phyloP scores from a whole-genome alignment of 2,329 filamentous ascomycete species.

The Cephalotrichum gorgonifer region DNA sequence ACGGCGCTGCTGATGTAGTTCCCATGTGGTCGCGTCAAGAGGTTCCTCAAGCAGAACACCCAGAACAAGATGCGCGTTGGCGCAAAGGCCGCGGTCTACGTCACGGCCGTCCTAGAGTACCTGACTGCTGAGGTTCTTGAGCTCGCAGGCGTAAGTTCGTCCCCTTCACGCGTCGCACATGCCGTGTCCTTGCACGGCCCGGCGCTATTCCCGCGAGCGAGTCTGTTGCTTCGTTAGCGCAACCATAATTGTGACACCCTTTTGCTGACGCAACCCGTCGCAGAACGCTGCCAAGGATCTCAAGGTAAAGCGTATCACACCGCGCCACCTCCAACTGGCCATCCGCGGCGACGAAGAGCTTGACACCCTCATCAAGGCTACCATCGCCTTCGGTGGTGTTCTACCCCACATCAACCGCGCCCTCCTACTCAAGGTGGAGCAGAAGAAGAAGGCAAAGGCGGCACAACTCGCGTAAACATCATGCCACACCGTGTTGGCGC shows the following conservation, averaged over 20 bases:
- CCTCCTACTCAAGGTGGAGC: slow-evolving; percentile 87
- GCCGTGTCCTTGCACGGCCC: not conserved
- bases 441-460: slow-evolving; percentile 78
- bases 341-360: slow-evolving; percentile 98
- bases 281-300: slow-evolving; percentile 97
- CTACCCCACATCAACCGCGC: slow-evolving; percentile 98
- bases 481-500: not conserved
- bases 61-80: slow-evolving; percentile 99
- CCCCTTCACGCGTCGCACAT: not conserved
- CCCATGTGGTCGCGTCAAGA: slow-evolving; percentile 98
- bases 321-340: slow-evolving; percentile 92
- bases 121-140: slow-evolving; percentile 96
- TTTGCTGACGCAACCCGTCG: slow-evolving; percentile 10
- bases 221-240: too few relatives aligned
- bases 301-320: slow-evolving; percentile 99
- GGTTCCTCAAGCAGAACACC: slow-evolving; percentile 98
- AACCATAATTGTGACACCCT: too few relatives aligned
- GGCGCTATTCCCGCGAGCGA: too few relatives aligned
- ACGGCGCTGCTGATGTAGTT: slow-evolving; percentile 49
- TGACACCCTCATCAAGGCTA: slow-evolving; percentile 93
- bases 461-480: slow-evolving; percentile 1
- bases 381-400: slow-evolving; percentile 96
- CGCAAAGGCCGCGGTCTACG: slow-evolving; percentile 96
- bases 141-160: slow-evolving; percentile 67
- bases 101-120: slow-evolving; percentile 96